phyloP scores from a whole-genome alignment of 2,329 filamentous ascomycete genomes.

The Macrophomina pseudophaseolina region DNA sequence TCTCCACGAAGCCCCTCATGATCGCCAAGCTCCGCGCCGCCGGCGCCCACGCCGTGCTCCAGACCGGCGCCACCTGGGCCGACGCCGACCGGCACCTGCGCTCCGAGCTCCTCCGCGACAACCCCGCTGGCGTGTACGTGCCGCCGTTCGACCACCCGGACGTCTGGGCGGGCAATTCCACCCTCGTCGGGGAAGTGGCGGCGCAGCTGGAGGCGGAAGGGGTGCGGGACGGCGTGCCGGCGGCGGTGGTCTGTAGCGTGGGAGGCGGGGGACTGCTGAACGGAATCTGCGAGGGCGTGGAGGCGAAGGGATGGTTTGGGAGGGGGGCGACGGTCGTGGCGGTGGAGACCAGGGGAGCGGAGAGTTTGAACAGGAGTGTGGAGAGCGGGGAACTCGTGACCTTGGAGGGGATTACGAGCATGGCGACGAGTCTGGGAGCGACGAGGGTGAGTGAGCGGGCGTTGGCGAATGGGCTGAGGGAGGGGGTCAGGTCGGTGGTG shows the following conservation, averaged over 20 bases:
- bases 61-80: conserved; percentile 69
- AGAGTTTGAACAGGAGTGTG: conserved; percentile 70
- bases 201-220: conserved; percentile 47
- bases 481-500: conserved; percentile 64
- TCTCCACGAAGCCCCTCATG: conserved; percentile 70
- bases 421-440: conserved; percentile 76
- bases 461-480: background rate
- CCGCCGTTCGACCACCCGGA: conserved; percentile 72
- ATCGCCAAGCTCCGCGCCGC: conserved; percentile 71
- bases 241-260: conserved; percentile 77
- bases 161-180: conserved; percentile 71
- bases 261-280: conserved; percentile 84
- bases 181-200: conserved; percentile 60
- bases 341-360: conserved; percentile 76
- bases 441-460: conserved; percentile 62
- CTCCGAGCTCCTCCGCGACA: conserved; percentile 55
- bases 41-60: conserved; percentile 70
- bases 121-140: conserved; percentile 63
- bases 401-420: conserved; percentile 73
- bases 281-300: conserved; percentile 74
- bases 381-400: conserved; percentile 61
- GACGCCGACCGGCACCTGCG: conserved; percentile 71
- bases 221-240: conserved; percentile 53
- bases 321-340: conserved; percentile 61
- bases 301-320: conserved; percentile 39